Conservation (phyloP, 2,329 filamentous ascomycete species). For the Phialophora expanda region DNA sequence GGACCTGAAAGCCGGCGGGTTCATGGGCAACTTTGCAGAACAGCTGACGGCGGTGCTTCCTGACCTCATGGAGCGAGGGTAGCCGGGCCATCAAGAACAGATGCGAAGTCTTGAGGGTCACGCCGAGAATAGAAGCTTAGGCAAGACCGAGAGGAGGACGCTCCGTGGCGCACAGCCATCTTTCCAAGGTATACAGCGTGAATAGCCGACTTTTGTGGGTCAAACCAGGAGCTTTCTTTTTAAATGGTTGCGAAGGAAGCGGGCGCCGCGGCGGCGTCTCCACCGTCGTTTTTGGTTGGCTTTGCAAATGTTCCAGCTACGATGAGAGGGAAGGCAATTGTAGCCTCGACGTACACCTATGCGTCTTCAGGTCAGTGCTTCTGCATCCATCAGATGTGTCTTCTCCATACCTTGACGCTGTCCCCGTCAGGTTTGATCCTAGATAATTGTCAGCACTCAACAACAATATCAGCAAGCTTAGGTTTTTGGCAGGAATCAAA, state of each 20-base stretch:
- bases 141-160: neutral
- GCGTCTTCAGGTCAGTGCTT: conserved; percentile 5
- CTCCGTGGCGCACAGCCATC: neutral
- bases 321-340: conserved; percentile 69
- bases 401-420: conserved; percentile 75
- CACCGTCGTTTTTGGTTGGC: conserved; percentile 8
- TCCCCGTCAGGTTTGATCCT: conserved; percentile 67
- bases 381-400: neutral
- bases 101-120: neutral
- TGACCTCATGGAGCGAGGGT: neutral
- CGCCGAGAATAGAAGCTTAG: neutral
- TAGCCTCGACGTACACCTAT: conserved; percentile 69
- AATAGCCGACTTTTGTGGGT: neutral
- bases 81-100: neutral
- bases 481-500: neutral
- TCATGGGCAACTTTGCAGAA: neutral
- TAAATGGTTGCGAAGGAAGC: neutral
- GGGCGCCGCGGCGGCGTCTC: neutral
- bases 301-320: conserved; percentile 32
- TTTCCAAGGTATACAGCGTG: neutral
- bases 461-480: neutral
- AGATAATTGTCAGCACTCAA: neutral
- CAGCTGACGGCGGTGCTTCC: neutral
- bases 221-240: neutral
- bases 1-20: neutral